Base-by-base conservation (phyloP, 768 basidiomycete species). In the Rhizopogon vinicolor region DNA sequence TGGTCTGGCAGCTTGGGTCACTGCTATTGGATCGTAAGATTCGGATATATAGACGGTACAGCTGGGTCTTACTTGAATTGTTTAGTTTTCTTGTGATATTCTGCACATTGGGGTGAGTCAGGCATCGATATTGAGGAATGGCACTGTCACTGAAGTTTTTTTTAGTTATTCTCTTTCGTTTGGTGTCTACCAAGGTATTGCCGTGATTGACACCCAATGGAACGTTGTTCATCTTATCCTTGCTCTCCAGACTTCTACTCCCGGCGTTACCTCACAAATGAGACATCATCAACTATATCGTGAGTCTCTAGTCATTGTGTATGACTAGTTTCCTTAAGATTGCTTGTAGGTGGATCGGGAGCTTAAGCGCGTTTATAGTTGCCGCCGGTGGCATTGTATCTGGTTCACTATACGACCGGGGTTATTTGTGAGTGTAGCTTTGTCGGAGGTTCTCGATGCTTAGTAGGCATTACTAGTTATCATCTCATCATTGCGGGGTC, bases 341-440 rank as follows among this genome's bases (percentile, higher is more conserved):
- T 69, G 70, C 75, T 83, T 56, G 81, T 80, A 40, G 75, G 6
- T 33, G 31, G 31, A 33, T 33, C 10, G 31, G 31, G 31, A 33
- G 31, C 31, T 33, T 33, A 7, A 78, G 80, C 58, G 61, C 75
- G 0, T 74, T 77, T 44, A 62, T 79, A 7, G 58, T 70, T 14
- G 57, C 76, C 22, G 62, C 65, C 0, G 56, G 66, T 19, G 72
- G 79, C 10, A 53, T 78, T 9, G 41, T 79, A 35, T 62, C 75
- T 4, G 82, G 82, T 2, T 62, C 70, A 51, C 72, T 76, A 7
- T 79, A 77, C 57, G 82, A 83, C 52, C 70, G 69, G 14, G 82
- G 82, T 53, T 77, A 78, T 66, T 80, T 78, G 76, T 77, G 57
- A 51, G 69, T 53, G 31, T 10, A 33, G 14, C 2, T n/a, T 49